Evolutionary conservation across 2,329 filamentous ascomycete genomes (phyloP), one percentile per base, ranked within the genome.

Genomic region (Diaporthe velutina): DNA sequence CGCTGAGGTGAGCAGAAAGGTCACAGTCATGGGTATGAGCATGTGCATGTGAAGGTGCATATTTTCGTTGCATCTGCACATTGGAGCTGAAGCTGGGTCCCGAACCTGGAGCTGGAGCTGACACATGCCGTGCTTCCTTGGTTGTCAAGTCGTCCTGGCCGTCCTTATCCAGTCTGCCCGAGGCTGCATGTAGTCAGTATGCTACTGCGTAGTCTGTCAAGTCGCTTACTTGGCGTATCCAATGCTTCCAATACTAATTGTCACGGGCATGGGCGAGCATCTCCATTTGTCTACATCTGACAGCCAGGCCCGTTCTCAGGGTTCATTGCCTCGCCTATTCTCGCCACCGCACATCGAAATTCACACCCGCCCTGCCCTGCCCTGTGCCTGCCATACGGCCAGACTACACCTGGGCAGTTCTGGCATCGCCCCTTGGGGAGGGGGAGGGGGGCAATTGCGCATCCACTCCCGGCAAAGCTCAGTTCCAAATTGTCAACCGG

Each of bases 261-360:
- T 22, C 64, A 40, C 64, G 48, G 64, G 64, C 64, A 40, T 68
- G 45, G 35, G 48, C 48, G 33, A 68, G 48, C 64, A 13, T 54
- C 33, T 68, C n/a, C n/a, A 54, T 54, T 68, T 28, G 64, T 13
- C 64, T 19, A 68, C 38, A 48, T 28, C 61, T n/a, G 22, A 25
- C 64, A 19, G 9, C 45, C 25, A 33, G 42, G 22, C 52, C 64
- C 45, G 38, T 67, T 67, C 33, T 25, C 45, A 67, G 30, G 45
- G 40, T 28, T 17, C 50, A 19, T 28, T 33, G 30, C 22, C 64
- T 68, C 64, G 64, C 64, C 48, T 68, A 54, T 54, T 40, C 64
- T 68, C 64, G 64, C 64, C 64, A 68, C 64, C 64, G 64, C 33
- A 68, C n/a, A 28, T 68, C 48, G 4, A 28, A 38, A 42, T 60